These are phyloP conservation scores for Rhytidiadelphus loreus DNA, from an alignment of 225 moss, liverwort and hornwort genomes.

Conservation along the genomic window DNA sequence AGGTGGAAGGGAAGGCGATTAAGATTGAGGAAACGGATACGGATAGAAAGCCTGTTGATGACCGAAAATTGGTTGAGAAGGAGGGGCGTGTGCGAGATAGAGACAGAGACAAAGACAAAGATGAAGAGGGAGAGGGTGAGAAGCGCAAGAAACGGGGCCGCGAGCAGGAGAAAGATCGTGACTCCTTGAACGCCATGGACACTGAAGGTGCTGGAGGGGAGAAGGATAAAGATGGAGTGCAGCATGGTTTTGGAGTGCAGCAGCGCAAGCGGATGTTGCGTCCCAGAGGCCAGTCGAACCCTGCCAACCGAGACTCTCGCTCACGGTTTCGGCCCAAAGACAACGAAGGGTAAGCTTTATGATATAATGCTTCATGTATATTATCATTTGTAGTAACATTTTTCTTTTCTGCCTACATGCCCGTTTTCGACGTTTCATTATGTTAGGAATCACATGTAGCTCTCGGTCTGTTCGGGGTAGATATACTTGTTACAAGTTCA, in stretches of 20 bases:
- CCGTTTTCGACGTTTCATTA: not conserved
- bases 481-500: not conserved
- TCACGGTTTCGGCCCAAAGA: conserved; percentile 86
- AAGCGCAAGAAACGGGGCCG: conserved; percentile 52
- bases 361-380: not conserved
- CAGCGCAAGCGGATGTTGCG: conserved; percentile 83
- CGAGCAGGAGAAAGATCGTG: conserved; percentile 46
- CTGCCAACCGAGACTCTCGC: conserved; percentile 55
- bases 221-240: conserved; percentile 61
- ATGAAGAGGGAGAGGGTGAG: conserved; percentile 67
- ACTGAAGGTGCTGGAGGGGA: conserved; percentile 46
- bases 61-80: conserved; percentile 36
- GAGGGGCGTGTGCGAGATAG: conserved; percentile 26
- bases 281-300: conserved; percentile 62
- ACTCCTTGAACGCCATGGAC: conserved; percentile 15
- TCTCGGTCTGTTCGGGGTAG: not conserved
- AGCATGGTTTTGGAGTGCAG: conserved; percentile 61
- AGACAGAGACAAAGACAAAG: conserved; percentile 54
- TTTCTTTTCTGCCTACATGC: not conserved
- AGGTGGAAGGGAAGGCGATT: conserved; percentile 34
- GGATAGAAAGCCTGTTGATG: conserved; percentile 39
- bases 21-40: conserved; percentile 33
- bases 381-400: not conserved
- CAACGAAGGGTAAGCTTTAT: conserved; percentile 40
- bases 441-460: not conserved